Evolutionary conservation across 495 filamentous ascomycete species (phyloP).

Genomic region (Neurospora discreta): DNA sequence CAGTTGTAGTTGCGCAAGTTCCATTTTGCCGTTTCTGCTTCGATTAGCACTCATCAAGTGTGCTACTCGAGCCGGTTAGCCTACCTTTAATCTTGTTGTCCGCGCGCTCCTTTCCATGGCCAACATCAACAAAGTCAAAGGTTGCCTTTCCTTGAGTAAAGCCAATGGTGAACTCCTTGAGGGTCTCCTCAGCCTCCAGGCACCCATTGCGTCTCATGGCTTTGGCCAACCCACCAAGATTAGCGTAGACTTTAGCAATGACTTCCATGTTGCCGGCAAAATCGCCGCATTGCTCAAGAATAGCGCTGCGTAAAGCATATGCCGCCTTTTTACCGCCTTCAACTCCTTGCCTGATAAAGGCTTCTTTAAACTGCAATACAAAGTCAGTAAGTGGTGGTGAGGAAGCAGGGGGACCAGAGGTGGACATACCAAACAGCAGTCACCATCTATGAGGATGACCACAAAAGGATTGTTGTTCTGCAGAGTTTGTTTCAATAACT

Average conservation of each 20-base stretch:
- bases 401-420: neutral
- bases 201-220: slow-evolving; percentile 48
- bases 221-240: slow-evolving; percentile 52
- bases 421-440: slow-evolving; percentile 54
- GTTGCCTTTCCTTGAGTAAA: slow-evolving; percentile 61
- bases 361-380: slow-evolving; percentile 48
- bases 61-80: neutral
- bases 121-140: slow-evolving; percentile 71
- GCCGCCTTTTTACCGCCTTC: slow-evolving; percentile 65
- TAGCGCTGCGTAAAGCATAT: slow-evolving; percentile 42
- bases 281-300: slow-evolving; percentile 38
- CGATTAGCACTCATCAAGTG: neutral
- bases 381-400: neutral
- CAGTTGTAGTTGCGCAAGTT: slow-evolving; percentile 66
- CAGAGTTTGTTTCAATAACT: slow-evolving; percentile 10
- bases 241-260: slow-evolving; percentile 57
- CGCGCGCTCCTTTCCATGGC: slow-evolving; percentile 54
- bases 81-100: slow-evolving; percentile 66
- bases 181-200: slow-evolving; percentile 34
- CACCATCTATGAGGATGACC: slow-evolving; percentile 65
- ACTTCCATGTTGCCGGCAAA: slow-evolving; percentile 44
- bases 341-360: slow-evolving; percentile 50
- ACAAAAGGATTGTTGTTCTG: slow-evolving; percentile 70
- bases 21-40: slow-evolving; percentile 44
- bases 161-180: slow-evolving; percentile 62